Evolutionary conservation across 2,329 filamentous ascomycete species (phyloP).

Genomic region (Botrytis elliptica): DNA sequence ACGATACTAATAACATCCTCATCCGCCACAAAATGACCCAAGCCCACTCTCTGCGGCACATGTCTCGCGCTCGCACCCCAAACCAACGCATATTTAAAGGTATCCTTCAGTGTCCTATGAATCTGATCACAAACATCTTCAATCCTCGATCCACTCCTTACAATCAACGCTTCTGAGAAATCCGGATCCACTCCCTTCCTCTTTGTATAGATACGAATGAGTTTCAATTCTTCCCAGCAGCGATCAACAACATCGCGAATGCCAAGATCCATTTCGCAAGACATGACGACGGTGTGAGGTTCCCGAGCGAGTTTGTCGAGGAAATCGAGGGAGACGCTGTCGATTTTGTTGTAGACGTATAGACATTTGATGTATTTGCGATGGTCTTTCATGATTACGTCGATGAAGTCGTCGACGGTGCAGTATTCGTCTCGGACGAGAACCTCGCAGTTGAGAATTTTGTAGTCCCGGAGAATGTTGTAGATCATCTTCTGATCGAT

Average conservation of each 20-base stretch:
- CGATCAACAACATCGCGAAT: conserved; percentile 91
- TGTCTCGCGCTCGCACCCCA: conserved; percentile 97
- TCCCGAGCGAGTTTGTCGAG: conserved; percentile 89
- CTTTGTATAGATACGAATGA: conserved; percentile 96
- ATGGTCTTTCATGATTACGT: conserved; percentile 99
- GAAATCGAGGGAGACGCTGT: conserved; percentile 89
- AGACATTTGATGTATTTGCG: conserved; percentile 92
- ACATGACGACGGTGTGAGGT: conserved; percentile 94
- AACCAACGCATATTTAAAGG: conserved; percentile 97
- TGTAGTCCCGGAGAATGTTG: conserved; percentile 98
- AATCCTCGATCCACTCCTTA: conserved; percentile 81
- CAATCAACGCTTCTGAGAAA: conserved; percentile 89
- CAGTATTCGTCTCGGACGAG: conserved; percentile 91
- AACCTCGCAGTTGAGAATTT: conserved; percentile 96
- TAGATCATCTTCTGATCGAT: conserved; percentile 98
- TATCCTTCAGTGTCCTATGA: conserved; percentile 92
- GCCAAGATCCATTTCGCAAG: conserved; percentile 90
- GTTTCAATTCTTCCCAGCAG: conserved; percentile 87
- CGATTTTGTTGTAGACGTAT: conserved; percentile 99
- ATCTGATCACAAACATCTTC: conserved; percentile 97
- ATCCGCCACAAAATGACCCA: conserved; percentile 74
- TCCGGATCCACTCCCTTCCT: conserved; percentile 87
- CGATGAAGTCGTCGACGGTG: conserved; percentile 97
- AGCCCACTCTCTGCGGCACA: conserved; percentile 86
- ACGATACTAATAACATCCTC: conserved; percentile 69